Percentiles rank a stretch among this genome's conserved stretches.
phyloP scores from a whole-genome alignment of 805 yeast genomes.

The Zygoascus ofunaensis region DNA sequence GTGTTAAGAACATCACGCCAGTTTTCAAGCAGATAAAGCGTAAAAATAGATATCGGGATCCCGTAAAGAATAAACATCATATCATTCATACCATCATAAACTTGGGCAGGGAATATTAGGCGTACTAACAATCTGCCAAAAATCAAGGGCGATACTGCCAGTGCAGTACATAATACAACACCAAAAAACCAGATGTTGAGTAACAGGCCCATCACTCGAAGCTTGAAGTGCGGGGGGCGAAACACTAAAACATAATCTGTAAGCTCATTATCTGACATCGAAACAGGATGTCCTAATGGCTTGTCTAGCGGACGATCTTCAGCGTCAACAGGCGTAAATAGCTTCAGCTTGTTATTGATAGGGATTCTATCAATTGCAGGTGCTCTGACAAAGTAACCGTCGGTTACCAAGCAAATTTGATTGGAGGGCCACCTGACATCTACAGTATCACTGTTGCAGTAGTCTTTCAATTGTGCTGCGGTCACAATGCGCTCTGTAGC shows the following conservation, averaged over 20 bases:
- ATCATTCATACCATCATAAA: neutral
- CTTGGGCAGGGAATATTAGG: neutral
- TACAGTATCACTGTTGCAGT: neutral
- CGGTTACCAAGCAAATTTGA: conserved; percentile 51
- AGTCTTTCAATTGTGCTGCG: conserved; percentile 39
- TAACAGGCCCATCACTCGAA: conserved; percentile 45
- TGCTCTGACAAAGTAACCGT: conserved; percentile 77
- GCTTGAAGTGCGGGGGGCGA: conserved; percentile 69
- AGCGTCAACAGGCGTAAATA: conserved; percentile 77
- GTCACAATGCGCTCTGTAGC: conserved; percentile 33
- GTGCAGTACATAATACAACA: conserved; percentile 15
- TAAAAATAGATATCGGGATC: neutral
- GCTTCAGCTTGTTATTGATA: conserved; percentile 39
- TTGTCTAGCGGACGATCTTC: conserved; percentile 60
- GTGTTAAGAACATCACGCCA: neutral
- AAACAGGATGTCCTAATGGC: conserved; percentile 27
- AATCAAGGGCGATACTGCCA: conserved; percentile 21
- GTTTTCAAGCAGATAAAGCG: neutral
- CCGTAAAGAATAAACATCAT: conserved; percentile 1
- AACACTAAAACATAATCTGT: conserved; percentile 65
- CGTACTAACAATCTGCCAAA: conserved; percentile 18
- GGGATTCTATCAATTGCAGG: conserved; percentile 77
- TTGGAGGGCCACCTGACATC: neutral
- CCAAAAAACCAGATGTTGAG: conserved; percentile 40
- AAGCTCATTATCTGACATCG: conserved; percentile 27